These are phyloP conservation scores for Tuber indicum DNA, from an alignment of 495 filamentous ascomycete species.

Conservation along the genomic window DNA sequence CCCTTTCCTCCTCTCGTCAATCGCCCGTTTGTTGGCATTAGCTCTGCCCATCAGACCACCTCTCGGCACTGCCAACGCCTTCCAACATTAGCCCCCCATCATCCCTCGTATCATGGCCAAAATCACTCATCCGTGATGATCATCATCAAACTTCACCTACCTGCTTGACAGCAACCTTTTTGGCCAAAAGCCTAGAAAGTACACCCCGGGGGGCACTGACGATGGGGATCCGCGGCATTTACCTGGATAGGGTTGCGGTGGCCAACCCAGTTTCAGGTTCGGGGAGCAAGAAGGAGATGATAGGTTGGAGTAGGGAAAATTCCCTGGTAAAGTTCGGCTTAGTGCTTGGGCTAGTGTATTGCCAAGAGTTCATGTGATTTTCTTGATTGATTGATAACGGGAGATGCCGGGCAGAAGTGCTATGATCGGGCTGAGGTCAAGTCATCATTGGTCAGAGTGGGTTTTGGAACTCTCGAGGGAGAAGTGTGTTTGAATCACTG, in stretches of 20 bases:
- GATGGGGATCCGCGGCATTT: not conserved
- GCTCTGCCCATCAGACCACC: not conserved
- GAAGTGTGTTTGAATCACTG: not conserved
- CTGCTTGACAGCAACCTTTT: not conserved
- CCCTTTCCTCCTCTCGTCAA: not conserved
- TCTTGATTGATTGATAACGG: not conserved
- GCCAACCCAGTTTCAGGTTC: not conserved
- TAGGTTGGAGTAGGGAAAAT: not conserved
- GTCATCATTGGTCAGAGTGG: not conserved
- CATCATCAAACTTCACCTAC: not conserved
- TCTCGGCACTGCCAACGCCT: not conserved
- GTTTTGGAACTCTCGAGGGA: not conserved
- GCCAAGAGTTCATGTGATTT: not conserved
- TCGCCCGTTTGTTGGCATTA: not conserved
- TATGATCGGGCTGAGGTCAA: not conserved
- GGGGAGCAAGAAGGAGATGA: not conserved
- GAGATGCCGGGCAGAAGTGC: not conserved
- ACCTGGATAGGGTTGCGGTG: not conserved
- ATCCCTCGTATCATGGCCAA: not conserved
- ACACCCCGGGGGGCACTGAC: not conserved
- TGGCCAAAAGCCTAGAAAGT: not conserved
- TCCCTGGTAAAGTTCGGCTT: not conserved
- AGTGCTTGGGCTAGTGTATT: not conserved
- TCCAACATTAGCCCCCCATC: slow-evolving; percentile 1
- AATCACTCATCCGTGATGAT: not conserved